Conservation (phyloP, 768 basidiomycete species). For the Mycena pura region DNA sequence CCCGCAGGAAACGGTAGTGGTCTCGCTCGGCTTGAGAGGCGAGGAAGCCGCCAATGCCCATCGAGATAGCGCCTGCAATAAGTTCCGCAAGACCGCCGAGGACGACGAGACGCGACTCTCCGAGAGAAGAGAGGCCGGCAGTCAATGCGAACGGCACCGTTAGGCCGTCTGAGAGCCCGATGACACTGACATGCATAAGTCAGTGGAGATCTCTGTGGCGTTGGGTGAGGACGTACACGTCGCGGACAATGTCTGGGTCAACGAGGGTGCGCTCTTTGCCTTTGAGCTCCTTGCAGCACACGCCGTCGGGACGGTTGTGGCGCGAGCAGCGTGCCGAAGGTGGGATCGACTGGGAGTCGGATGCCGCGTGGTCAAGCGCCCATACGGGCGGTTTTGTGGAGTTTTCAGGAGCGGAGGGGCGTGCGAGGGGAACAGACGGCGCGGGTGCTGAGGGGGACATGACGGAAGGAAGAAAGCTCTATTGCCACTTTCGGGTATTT, state of each 20-base stretch:
- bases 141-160: slow-evolving; percentile 93
- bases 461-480: slow-evolving; percentile 18
- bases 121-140: slow-evolving; percentile 88
- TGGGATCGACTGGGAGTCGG: slow-evolving; percentile 46
- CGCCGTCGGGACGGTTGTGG: slow-evolving; percentile 59
- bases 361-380: slow-evolving; percentile 57
- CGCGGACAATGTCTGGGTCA: slow-evolving; percentile 87
- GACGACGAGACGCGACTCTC: slow-evolving; percentile 90
- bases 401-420: slow-evolving; percentile 20
- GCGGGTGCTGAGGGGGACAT: slow-evolving; percentile 23
- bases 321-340: slow-evolving; percentile 65
- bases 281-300: slow-evolving; percentile 91
- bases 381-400: slow-evolving; percentile 64
- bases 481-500: background rate
- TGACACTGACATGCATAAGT: slow-evolving; percentile 59
- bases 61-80: slow-evolving; percentile 94
- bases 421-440: slow-evolving; percentile 25
- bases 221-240: slow-evolving; percentile 63
- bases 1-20: slow-evolving; percentile 83
- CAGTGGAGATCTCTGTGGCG: background rate
- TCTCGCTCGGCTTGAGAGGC: slow-evolving; percentile 97
- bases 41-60: slow-evolving; percentile 98
- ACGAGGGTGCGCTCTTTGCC: slow-evolving; percentile 82
- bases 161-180: slow-evolving; percentile 89
- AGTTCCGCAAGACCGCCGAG: slow-evolving; percentile 95